Evolutionary conservation across 2,329 filamentous ascomycete genomes (phyloP).

Genomic region (Cercospora sojina): DNA sequence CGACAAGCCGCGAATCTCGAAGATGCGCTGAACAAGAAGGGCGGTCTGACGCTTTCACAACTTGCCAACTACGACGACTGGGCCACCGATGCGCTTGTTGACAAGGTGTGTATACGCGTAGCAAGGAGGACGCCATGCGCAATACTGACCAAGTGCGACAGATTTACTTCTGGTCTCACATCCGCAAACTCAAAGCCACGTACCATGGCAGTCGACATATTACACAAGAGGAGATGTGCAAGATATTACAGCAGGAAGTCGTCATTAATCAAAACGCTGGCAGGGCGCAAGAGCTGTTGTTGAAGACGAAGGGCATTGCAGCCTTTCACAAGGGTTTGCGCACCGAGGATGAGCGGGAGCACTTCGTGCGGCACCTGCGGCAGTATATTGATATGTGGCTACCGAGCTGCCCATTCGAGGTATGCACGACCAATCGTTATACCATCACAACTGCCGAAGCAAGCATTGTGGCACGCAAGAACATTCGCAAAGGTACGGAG

Average conservation of each 20-base stretch:
- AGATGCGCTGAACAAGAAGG: slow-evolving; percentile 57
- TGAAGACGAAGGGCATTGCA: slow-evolving; percentile 70
- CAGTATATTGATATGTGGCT: slow-evolving; percentile 92
- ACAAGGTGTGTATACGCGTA: slow-evolving; percentile 69
- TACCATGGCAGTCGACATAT: slow-evolving; percentile 83
- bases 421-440: slow-evolving; percentile 90
- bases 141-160: slow-evolving; percentile 41
- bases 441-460: slow-evolving; percentile 89
- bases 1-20: slow-evolving; percentile 41
- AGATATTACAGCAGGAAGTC: slow-evolving; percentile 63
- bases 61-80: slow-evolving; percentile 93
- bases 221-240: slow-evolving; percentile 61
- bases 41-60: slow-evolving; percentile 79
- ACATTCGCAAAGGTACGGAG: slow-evolving; percentile 76
- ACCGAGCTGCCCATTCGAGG: slow-evolving; percentile 91
- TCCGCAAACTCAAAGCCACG: slow-evolving; percentile 87
- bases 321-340: slow-evolving; percentile 65
- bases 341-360: slow-evolving; percentile 76
- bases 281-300: slow-evolving; percentile 68
- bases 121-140: not conserved
- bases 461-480: slow-evolving; percentile 74
- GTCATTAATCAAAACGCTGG: slow-evolving; percentile 71
- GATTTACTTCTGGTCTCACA: slow-evolving; percentile 95
- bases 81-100: slow-evolving; percentile 88
- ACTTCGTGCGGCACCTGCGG: slow-evolving; percentile 80